A percentile compares a stretch with the other conserved stretches of the same genome.
Conservation (phyloP, 352 stramenopile genomes). For the Pythium graminicola region DNA sequence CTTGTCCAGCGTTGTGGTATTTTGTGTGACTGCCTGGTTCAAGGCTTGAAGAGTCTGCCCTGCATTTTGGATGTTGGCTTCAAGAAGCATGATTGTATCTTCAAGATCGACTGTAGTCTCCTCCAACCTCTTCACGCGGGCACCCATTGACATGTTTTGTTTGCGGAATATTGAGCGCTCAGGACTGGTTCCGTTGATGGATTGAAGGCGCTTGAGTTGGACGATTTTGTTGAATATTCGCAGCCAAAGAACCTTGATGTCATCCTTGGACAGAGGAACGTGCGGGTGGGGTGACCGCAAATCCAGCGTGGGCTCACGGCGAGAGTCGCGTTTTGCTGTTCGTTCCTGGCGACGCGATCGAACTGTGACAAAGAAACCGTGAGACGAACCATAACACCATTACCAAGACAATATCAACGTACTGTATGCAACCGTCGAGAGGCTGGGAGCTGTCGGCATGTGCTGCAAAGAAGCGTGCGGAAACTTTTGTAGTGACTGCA, state of each 20-base stretch:
- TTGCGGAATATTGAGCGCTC: conserved; percentile 50
- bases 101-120: conserved; percentile 43
- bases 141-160: conserved; percentile 58
- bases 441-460: conserved; percentile 23
- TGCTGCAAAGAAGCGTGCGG: conserved; percentile 18
- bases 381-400: background rate
- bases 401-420: conserved; percentile 1
- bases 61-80: conserved; percentile 34
- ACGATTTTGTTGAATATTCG: conserved; percentile 47
- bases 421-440: conserved; percentile 23
- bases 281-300: conserved; percentile 2
- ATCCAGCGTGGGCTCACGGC: conserved; percentile 4
- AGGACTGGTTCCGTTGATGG: conserved; percentile 40
- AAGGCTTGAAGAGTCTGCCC: conserved; percentile 33
- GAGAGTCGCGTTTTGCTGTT: conserved; percentile 20
- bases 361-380: conserved; percentile 2
- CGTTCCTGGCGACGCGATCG: conserved; percentile 32
- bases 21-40: conserved; percentile 31
- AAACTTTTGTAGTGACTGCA: no score
- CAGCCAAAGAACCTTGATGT: conserved; percentile 38
- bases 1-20: conserved; percentile 31
- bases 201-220: conserved; percentile 45
- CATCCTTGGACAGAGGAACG: conserved; percentile 29
- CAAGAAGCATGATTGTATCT: conserved; percentile 43
- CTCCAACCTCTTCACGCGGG: conserved; percentile 51